Percentiles rank a stretch among this genome's conserved stretches.
These are phyloP conservation scores for Macrocystidia cucumis DNA, from an alignment of 1,284 basidiomycete species.

Conservation along the genomic window DNA sequence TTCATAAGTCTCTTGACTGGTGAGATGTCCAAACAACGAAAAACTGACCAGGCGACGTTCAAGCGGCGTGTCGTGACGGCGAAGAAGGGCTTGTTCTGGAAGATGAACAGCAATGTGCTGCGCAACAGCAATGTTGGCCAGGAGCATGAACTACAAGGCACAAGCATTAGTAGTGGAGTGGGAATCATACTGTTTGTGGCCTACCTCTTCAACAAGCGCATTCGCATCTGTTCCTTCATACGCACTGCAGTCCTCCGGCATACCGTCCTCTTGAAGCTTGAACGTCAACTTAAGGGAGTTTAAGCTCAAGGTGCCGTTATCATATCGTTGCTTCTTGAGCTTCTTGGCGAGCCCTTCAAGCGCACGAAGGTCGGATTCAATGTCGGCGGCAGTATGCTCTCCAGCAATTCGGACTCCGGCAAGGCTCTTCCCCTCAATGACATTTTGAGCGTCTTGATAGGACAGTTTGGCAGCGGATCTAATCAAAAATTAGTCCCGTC, in stretches of 20 bases:
- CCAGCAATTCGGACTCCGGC: slow-evolving; percentile 43
- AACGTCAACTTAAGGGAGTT: slow-evolving; percentile 75
- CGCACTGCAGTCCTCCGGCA: slow-evolving; percentile 75
- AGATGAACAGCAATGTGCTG: slow-evolving; percentile 90
- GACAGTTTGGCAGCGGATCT: slow-evolving; percentile 85
- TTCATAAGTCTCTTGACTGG: too few species aligned
- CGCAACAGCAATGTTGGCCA: slow-evolving; percentile 87
- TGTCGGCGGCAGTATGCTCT: slow-evolving; percentile 50
- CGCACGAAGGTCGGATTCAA: slow-evolving; percentile 73
- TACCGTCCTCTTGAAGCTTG: slow-evolving; percentile 74
- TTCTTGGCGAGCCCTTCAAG: slow-evolving; percentile 69
- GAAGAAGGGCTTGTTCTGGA: slow-evolving; percentile 91
- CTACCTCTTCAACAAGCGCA: slow-evolving; percentile 83
- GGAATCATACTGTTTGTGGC: slow-evolving; percentile 4
- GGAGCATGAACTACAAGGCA: slow-evolving; percentile 82
- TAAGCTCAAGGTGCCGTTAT: slow-evolving; percentile 75
- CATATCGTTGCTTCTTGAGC: slow-evolving; percentile 69
- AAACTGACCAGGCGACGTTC: slow-evolving; percentile 76
- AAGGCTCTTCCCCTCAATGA: slow-evolving; percentile 71
- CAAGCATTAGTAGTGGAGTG: background rate
- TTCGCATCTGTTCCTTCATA: slow-evolving; percentile 69
- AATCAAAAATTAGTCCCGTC: slow-evolving; percentile 9
- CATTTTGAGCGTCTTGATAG: slow-evolving; percentile 75
- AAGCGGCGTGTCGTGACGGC: slow-evolving; percentile 89
- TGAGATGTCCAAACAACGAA: slow-evolving; percentile 3